Base-by-base conservation (phyloP, 306 rosid genomes). In the Echinosophora koreensis region DNA sequence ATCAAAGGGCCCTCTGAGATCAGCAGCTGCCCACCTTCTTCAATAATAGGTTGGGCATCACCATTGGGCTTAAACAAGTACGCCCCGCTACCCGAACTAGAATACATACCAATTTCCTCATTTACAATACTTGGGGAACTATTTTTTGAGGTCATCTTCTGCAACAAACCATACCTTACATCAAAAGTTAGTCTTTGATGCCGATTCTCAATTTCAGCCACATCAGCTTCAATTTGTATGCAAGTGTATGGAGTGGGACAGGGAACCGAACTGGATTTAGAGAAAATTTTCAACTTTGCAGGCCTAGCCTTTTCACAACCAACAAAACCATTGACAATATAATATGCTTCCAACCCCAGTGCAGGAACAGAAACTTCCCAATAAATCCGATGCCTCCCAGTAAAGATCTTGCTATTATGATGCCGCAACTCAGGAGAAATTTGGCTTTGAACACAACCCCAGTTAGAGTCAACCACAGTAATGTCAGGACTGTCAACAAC, bases 51-150 rank as follows among this genome's bases (percentile, higher is more conserved):
- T 57, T 83, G 81, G 2, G 99, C 92, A 38, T 91, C 94, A 55
- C 99, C 99, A 16, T 9, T 80, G 1, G 99, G 99, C 78, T 79
- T 88, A 81, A 95, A 95, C 68, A 95, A 85, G 91, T 92, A 95
- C 15, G 99, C 99, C 44, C 99, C 99, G 52, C 94, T 85, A 16
- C 93, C 99, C 7, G 14, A 52, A 68, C 97, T 91, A 46, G 91
- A 67, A 77, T 95, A 95, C 90, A 95, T 80, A 18, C 94, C 90
- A n/a, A 95, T 86, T 88, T 92, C 99, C 85, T 95, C 99, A 75
- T 84, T 84, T 51, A 89, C 86, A 68, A 80, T 81, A 84, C 69
- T 86, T 44, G 84, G 80, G 28, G 84, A 76, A 44, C 93, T 80
- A 69, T 63, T 51, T 85, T 76, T 80, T 8, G 56, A 74, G 77